Base-by-base conservation (phyloP, 106 monocot species). In the Dioscorea zingiberensis region DNA sequence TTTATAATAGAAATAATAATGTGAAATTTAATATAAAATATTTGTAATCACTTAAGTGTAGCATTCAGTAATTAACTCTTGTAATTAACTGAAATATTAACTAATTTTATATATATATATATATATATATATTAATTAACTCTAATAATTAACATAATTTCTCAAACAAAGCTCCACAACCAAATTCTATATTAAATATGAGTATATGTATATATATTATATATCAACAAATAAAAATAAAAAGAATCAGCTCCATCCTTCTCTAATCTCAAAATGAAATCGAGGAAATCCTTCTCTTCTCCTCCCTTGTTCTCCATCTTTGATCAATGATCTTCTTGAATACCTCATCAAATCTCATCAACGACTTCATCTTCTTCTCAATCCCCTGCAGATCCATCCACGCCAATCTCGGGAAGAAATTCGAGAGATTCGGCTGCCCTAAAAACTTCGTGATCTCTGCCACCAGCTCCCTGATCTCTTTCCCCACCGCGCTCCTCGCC, bases 351-450 rank as follows among this genome's bases (percentile, higher is more conserved):
- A 64, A 4, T 3, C 32, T 22, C 24, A 4, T 2, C 13, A 73
- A 10, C 27, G 7, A 18, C 16, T 21, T 47, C 38, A 47, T 58
- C 55, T 46, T 21, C 56, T 25, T 64, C 57, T 22, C 51, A 10
- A 73, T 3, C 54, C 73, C 73, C 25, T 73, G 73, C 54, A 73
- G 15, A 27, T 73, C 73, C 12, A 63, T 27, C 17, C 64, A 5
- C 25, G 12, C 46, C 46, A 73, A 8, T 8, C n/a, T 44, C 10
- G 73, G 73, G 51, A 65, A 62, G 45, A 73, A 64, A 44, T 73
- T 63, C 46, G 73, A 73, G 17, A 73, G 0, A 24, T 65, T 73
- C 3, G 66, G 65, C 22, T 7, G 12, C 25, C 24, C 55, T 44
- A 73, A 11, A 4, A 46, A 18, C 38, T 26, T 27, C 22, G 45